Evolutionary conservation across 305 asterid species (phyloP).

Genomic region (Coffea humblotiana): DNA sequence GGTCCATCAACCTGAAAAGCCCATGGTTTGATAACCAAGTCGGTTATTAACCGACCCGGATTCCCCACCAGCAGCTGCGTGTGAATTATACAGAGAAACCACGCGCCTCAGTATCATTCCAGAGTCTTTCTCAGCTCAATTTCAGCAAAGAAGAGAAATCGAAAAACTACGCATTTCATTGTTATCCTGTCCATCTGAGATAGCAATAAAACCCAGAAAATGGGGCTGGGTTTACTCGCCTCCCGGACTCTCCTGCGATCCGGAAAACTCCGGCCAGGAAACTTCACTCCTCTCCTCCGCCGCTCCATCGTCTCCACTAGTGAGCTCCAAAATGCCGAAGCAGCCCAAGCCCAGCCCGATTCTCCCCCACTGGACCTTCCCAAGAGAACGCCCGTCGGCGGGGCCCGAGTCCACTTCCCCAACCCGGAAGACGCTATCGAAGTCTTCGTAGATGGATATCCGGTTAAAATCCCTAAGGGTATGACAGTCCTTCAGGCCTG

Average conservation of each 20-base stretch:
- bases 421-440: constrained; percentile 86
- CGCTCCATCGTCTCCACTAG: constrained; percentile 78
- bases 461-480: constrained; percentile 90
- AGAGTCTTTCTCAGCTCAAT: constrained; percentile 1
- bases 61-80: constrained; percentile 9
- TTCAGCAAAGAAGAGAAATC: neutral
- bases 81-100: constrained; percentile 3
- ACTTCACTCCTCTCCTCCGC: constrained; percentile 32
- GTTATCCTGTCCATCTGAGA: neutral
- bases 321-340: constrained; percentile 69
- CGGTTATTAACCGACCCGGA: constrained; percentile 11
- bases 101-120: neutral
- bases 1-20: neutral
- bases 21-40: neutral
- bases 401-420: constrained; percentile 74
- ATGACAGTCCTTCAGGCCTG: constrained; percentile 97
- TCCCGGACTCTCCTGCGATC: constrained; percentile 73
- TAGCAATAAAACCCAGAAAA: constrained; percentile 15
- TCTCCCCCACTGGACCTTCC: constrained; percentile 58
- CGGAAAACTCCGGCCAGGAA: constrained; percentile 19
- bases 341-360: constrained; percentile 55
- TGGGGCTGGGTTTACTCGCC: constrained; percentile 76
- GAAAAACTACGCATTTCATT: neutral
- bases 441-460: constrained; percentile 87
- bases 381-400: constrained; percentile 62